Evolutionary conservation across 306 rosid genomes (phyloP).

Genomic region (Vicia villosa): DNA sequence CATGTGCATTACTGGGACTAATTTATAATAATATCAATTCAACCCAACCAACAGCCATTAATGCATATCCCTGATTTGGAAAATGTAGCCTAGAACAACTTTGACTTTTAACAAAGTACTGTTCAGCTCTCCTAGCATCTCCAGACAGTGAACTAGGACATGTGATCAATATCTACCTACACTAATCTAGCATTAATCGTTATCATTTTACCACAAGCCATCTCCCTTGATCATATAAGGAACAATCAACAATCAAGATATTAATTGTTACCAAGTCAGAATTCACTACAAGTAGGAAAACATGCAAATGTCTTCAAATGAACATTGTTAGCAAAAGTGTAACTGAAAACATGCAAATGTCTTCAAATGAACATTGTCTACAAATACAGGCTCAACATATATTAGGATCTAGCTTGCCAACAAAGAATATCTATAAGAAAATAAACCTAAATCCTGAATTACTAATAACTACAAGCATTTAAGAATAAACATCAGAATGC

Average conservation of each 20-base stretch:
- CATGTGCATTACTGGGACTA: slow-evolving; percentile 2
- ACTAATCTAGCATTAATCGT: slow-evolving; percentile 20
- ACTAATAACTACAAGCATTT: slow-evolving; percentile 17
- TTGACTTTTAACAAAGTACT: slow-evolving; percentile 6
- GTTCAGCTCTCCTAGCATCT: slow-evolving; percentile 17
- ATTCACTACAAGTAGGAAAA: not conserved
- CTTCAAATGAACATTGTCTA: slow-evolving; percentile 3
- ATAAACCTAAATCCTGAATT: slow-evolving; percentile 20
- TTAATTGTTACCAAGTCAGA: slow-evolving; percentile 1
- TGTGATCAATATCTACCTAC: slow-evolving; percentile 11
- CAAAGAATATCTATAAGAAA: slow-evolving; percentile 21
- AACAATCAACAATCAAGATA: slow-evolving; percentile 24
- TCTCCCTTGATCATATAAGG: slow-evolving; percentile 13
- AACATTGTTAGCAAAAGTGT: not conserved
- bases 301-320: slow-evolving; percentile 24
- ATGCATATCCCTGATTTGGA: slow-evolving; percentile 12
- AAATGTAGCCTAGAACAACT: slow-evolving; percentile 11
- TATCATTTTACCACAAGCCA: slow-evolving; percentile 6
- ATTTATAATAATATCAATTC: slow-evolving; percentile 3
- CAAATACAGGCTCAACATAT: slow-evolving; percentile 4
- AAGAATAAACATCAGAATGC: slow-evolving; percentile 19
- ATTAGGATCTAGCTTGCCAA: slow-evolving; percentile 13
- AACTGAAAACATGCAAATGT: slow-evolving; percentile 18
- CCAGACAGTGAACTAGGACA: slow-evolving; percentile 1
- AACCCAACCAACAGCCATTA: slow-evolving; percentile 5